Percentiles rank a stretch among this genome's conserved stretches.
These are phyloP conservation scores for Penicillium steckii DNA, from an alignment of 495 filamentous ascomycete species.

Conservation along the genomic window DNA sequence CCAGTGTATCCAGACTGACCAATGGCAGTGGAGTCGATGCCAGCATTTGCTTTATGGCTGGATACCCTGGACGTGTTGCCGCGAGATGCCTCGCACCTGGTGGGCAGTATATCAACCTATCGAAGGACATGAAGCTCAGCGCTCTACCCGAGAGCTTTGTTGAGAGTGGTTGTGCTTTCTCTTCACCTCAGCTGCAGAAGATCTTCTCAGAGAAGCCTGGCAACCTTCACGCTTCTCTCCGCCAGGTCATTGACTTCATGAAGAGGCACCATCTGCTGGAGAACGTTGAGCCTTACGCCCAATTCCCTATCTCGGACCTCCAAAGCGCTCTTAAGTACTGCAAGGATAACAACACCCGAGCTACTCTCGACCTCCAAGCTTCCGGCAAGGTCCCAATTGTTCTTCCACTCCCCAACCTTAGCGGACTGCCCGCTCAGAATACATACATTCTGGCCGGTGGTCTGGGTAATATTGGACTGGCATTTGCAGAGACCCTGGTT, in stretches of 20 bases:
- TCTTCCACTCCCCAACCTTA: slow-evolving; percentile 11
- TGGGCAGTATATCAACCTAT: slow-evolving; percentile 23
- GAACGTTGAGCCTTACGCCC: slow-evolving; percentile 11
- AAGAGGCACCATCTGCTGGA: slow-evolving; percentile 14
- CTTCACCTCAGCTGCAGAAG: slow-evolving; percentile 7
- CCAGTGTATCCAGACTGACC: slow-evolving; percentile 15
- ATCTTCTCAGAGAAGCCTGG: slow-evolving; percentile 14
- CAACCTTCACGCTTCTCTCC: slow-evolving; percentile 12
- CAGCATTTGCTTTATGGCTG: slow-evolving; percentile 14
- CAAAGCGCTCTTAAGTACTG: slow-evolving; percentile 12
- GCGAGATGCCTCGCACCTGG: slow-evolving; percentile 18
- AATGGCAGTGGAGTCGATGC: slow-evolving; percentile 20
- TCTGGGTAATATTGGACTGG: slow-evolving; percentile 35
- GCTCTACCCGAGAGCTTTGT: slow-evolving; percentile 21
- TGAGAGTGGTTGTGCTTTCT: slow-evolving; percentile 21
- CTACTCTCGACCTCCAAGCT: slow-evolving; percentile 14
- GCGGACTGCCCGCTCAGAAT: slow-evolving; percentile 9
- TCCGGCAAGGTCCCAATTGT: slow-evolving; percentile 22
- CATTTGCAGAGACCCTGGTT: slow-evolving; percentile 33
- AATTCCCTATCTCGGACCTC: slow-evolving; percentile 14
- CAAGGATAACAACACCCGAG: slow-evolving; percentile 5
- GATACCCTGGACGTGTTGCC: slow-evolving; percentile 18
- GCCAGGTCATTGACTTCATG: slow-evolving; percentile 16
- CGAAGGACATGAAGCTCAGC: slow-evolving; percentile 21
- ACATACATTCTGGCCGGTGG: slow-evolving; percentile 36